Conservation (phyloP, 768 basidiomycete species). For the Termitomyces sp. region DNA sequence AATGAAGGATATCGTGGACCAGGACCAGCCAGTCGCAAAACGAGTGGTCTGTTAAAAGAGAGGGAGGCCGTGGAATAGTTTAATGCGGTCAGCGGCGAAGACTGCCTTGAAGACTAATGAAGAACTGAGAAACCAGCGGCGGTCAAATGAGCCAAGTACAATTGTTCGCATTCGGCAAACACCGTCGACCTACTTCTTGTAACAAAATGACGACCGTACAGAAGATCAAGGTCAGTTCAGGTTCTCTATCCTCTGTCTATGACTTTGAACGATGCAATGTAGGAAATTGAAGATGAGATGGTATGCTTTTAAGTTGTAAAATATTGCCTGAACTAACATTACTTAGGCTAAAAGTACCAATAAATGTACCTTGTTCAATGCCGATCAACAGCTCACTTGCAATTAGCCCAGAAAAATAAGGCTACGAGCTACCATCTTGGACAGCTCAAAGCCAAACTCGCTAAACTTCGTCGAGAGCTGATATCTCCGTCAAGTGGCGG, state of each 20-base stretch:
- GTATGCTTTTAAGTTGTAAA: slow-evolving; percentile 34
- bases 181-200: slow-evolving; percentile 24
- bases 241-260: slow-evolving; percentile 17
- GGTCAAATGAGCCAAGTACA: neutral
- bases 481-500: slow-evolving; percentile 73
- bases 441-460: slow-evolving; percentile 96
- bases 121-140: slow-evolving; percentile 6
- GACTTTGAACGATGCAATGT: slow-evolving; percentile 13
- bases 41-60: slow-evolving; percentile 18
- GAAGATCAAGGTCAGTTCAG: slow-evolving; percentile 67
- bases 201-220: slow-evolving; percentile 81
- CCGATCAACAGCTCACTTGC: slow-evolving; percentile 11
- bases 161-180: slow-evolving; percentile 26
- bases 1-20: slow-evolving; percentile 18
- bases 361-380: neutral
- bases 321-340: slow-evolving; percentile 18
- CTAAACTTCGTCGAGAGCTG: slow-evolving; percentile 92
- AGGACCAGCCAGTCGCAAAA: slow-evolving; percentile 52
- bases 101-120: slow-evolving; percentile 4
- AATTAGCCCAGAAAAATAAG: slow-evolving; percentile 91
- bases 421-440: slow-evolving; percentile 95
- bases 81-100: slow-evolving; percentile 8
- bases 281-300: slow-evolving; percentile 99
- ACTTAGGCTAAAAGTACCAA: slow-evolving; percentile 71
- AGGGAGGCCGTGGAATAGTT: slow-evolving; percentile 18